Conservation (phyloP, 2,329 filamentous ascomycete genomes). For the Fusarium cicatricum region DNA sequence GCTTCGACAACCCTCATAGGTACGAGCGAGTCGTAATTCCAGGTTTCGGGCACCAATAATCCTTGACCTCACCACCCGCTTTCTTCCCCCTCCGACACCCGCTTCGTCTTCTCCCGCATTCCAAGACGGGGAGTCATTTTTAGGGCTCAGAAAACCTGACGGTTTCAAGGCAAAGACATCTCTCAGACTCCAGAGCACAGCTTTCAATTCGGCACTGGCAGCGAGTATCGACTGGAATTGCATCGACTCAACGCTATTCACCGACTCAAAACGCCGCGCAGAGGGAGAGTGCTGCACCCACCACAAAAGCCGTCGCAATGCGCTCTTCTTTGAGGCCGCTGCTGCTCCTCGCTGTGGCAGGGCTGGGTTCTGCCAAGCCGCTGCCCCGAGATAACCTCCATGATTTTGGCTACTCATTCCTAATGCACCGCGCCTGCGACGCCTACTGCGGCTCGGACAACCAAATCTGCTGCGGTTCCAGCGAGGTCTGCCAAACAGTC, state of each 20-base stretch:
- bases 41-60: conserved; percentile 30
- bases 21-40: conserved; percentile 2
- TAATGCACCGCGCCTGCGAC: conserved; percentile 59
- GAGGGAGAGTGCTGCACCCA: conserved; percentile 5
- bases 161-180: conserved; percentile 3
- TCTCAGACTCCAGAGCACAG: conserved; percentile 5
- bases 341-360: conserved; percentile 50
- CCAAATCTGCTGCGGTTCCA: conserved; percentile 62
- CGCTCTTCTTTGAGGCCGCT: conserved; percentile 42
- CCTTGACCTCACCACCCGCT: conserved; percentile 16
- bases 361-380: conserved; percentile 53
- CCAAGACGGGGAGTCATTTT: conserved; percentile 5
- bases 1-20: conserved; percentile 1
- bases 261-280: conserved; percentile 17
- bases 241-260: conserved; percentile 4
- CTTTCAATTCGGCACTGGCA: conserved; percentile 18
- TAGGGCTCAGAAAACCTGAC: conserved; percentile 18
- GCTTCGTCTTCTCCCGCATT: conserved; percentile 34
- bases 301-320: conserved; percentile 27
- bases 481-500: conserved; percentile 60
- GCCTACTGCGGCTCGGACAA: conserved; percentile 63
- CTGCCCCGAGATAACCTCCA: conserved; percentile 60
- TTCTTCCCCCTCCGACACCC: conserved; percentile 25
- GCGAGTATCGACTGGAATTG: conserved; percentile 21
- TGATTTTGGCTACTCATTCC: conserved; percentile 58